Base-by-base conservation (phyloP, 2,329 filamentous ascomycete genomes). In the Whalleya microplaca region DNA sequence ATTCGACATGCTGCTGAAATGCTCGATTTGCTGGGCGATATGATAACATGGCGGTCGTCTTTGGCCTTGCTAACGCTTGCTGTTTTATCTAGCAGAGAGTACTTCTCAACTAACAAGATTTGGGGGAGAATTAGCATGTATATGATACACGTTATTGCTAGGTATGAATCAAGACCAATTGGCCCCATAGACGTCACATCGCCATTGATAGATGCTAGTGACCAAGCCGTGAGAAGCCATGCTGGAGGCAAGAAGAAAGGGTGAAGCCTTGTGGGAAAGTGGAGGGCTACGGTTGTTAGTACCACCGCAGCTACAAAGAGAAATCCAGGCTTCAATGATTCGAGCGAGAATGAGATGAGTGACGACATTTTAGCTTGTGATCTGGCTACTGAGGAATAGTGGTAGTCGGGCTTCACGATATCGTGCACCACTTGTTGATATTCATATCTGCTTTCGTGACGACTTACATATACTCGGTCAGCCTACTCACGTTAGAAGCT, bases 1-100 rank as follows among this genome's bases (percentile, higher is more conserved):
- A 55, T 47, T 40, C 53, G 40, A 21, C 42, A 55, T 14, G 53
- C 47, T 18, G 43, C 53, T 32, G 53, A 51, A 10, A 55, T 45
- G 23, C 47, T 55, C n/a, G 47, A 29, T 41, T 42, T 50, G n/a
- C 43, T 47, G 4, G 43, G 47, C 2, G 21, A 19, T 40, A 51
- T 40, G 8, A 21, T 12, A n/a, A 42, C 20, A 16, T n/a, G 19
- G 21, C 19, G 14, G 32, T 10, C 19, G 7, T 27, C 27, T 21
- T 19, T 21, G 12, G 48, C 16, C 6, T 55, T 55, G 32, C 7
- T 20, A 8, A 32, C 23, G 1, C 32, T 27, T 18, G 2, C 16
- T 2, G 14, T 12, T 9, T 21, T 14, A 16, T 18, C 29, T 27
- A 47, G 27, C 16, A 51, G 16, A 14, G 53, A 48, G n/a, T 41